Evolutionary conservation across 805 yeast genomes (phyloP).

Genomic region (Crinitomyces ghanaensis): DNA sequence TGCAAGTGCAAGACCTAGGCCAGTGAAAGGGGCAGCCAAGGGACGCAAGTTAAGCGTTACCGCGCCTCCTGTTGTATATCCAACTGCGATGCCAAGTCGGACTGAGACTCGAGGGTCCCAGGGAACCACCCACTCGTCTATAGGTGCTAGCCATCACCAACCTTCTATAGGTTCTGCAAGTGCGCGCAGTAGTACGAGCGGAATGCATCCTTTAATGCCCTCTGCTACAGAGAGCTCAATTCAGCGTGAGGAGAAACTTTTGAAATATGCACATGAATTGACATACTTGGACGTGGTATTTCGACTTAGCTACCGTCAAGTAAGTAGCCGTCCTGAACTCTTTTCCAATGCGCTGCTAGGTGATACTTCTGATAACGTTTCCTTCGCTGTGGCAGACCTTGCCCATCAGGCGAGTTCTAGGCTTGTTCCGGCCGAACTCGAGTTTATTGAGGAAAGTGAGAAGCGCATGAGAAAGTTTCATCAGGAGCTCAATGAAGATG

Average conservation of each 20-base stretch:
- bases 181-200: too few relatives aligned
- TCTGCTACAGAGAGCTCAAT: not conserved
- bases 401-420: conserved; percentile 5
- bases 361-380: conserved; percentile 6
- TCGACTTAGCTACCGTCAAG: conserved; percentile 9
- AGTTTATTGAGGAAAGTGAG: conserved; percentile 8
- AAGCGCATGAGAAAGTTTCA: conserved; percentile 12
- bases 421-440: conserved; percentile 9
- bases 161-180: too few relatives aligned
- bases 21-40: too few relatives aligned
- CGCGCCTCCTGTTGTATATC: too few relatives aligned
- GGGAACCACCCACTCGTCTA: too few relatives aligned
- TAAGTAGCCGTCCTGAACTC: conserved; percentile 3
- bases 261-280: conserved; percentile 9
- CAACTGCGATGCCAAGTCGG: too few relatives aligned
- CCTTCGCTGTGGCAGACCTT: conserved; percentile 8
- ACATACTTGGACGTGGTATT: conserved; percentile 12
- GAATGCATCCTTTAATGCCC: not conserved
- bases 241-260: not conserved
- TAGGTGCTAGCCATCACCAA: too few relatives aligned
- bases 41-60: not conserved
- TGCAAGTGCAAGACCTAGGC: not conserved
- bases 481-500: conserved; percentile 11
- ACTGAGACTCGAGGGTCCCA: too few relatives aligned
- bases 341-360: conserved; percentile 7